These are phyloP conservation scores for Carex cristatella DNA, from an alignment of 176 grass and related monocot genomes.

Conservation along the genomic window DNA sequence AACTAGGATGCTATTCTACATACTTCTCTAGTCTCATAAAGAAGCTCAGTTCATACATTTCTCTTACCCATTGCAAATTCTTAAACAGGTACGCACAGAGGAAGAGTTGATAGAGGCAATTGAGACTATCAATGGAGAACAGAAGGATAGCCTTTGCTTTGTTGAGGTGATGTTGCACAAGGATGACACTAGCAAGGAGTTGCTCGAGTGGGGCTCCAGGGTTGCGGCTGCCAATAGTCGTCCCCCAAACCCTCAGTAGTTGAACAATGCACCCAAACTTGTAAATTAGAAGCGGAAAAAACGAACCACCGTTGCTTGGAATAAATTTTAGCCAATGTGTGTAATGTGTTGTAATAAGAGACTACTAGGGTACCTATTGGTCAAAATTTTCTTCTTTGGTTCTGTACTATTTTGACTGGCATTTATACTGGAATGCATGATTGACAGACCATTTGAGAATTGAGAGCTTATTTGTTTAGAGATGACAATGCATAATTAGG, in stretches of 20 bases:
- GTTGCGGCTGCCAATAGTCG: slow-evolving; percentile 62
- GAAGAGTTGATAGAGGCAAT: slow-evolving; percentile 48
- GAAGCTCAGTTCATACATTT: background rate
- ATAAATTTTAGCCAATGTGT: slow-evolving; percentile 11
- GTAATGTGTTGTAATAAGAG: slow-evolving; percentile 1
- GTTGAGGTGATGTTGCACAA: slow-evolving; percentile 67
- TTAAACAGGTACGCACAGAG: slow-evolving; percentile 42
- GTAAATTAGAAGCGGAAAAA: background rate
- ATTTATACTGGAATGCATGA: background rate
- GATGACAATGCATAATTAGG: too few relatives aligned
- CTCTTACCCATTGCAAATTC: background rate
- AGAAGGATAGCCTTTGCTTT: slow-evolving; percentile 59
- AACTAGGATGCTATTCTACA: background rate
- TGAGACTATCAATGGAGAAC: slow-evolving; percentile 32
- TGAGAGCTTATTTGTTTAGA: background rate
- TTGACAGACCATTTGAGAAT: background rate
- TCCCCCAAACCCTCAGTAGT: slow-evolving; percentile 49
- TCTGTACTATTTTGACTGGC: background rate
- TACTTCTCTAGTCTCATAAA: background rate
- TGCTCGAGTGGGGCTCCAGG: slow-evolving; percentile 70
- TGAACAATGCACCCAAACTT: background rate
- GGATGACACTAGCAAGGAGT: slow-evolving; percentile 67
- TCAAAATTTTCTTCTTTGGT: background rate
- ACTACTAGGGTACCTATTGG: background rate
- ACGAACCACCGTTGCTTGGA: background rate